Evolutionary conservation across 208 protist species (phyloP), one percentile per base, ranked within the genome.

Genomic region (Acanthamoeba triangularis): DNA sequence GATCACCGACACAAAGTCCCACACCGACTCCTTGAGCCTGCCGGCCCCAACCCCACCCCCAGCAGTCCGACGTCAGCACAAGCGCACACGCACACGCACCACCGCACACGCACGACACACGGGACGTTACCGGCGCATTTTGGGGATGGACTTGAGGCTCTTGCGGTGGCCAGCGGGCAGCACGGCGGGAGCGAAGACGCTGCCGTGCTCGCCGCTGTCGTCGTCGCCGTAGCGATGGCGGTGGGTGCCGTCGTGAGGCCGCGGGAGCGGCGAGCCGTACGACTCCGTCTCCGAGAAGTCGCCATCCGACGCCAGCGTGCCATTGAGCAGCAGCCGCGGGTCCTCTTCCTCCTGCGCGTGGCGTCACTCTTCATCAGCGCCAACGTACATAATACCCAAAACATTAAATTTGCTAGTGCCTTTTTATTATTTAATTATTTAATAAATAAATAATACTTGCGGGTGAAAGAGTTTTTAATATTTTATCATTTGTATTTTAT

Each of bases 1-100:
- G 35, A 94, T 28, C 44, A 94, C 33, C 63, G 90, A 76, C 25
- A 94, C 47, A 8, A 94, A 35, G 41, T 28, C 80, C 49, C 59
- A 91, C 84, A 91, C 14, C 20, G 84, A 91, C 52, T 91, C 59
- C 54, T 91, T 91, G 84, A 91, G n/a, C 13, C 84, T 91, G 49
- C 25, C 30, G 7, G 7, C 65, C 8, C 30, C 30, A 6, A 72
- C 28, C 52, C 14, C 52, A 59, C 52, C 44, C 5, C 44, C 44
- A 47, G 5, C 44, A 47, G 10, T 47, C 44, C 10, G 4, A 47
- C 35, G 18, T 80, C 5, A 8, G 16, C 52, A 59, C 52, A 23
- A 10, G 49, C 49, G 14, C 49, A 59, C 52, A 59, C 59, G 23
- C 25, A 65, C 59, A 82, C 44, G 10, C 41, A 52, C 63, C 4